Evolutionary conservation across 345 rosid genomes (phyloP), one percentile per base, ranked within the genome.

Genomic region (Pseudoturritis turrita): DNA sequence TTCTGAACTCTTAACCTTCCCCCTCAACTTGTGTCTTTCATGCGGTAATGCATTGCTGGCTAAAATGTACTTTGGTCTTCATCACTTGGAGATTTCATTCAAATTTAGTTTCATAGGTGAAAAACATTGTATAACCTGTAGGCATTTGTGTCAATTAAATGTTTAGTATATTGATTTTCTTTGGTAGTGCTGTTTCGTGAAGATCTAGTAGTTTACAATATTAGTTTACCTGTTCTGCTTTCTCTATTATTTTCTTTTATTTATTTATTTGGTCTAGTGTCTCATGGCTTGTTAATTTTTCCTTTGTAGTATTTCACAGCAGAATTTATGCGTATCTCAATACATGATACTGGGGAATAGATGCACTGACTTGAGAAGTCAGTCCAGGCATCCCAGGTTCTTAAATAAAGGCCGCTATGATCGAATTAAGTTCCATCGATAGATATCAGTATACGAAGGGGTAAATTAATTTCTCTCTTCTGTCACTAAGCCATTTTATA

Each of bases 261-360:
- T 61, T 31, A 18, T 41, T 23, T 44, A 37, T 36, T 36, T 39
- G 53, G 51, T 76, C 71, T 69, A 36, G 6, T 47, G 52, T 60
- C 49, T 68, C 14, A 74, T 85, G 72, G 73, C 79, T 81, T 63
- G 46, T 75, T 77, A 47, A 56, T 53, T 73, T 69, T 77, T 50
- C 70, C 79, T 65, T 82, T 84, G 81, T 81, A 95, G 98, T 81
- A 82, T 92, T 68, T 95, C 79, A 88, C 94, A 9, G 80, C 92
- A 70, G 99, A 95, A 69, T 95, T 95, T 81, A 79, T 95, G 94
- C 96, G 82, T 65, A 89, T 89, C 82, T 86, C 97, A 59, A 83
- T 91, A 78, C 87, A 88, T 75, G 86, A 86, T 75, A 76, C 84
- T 68, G 96, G 93, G 74, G 85, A 55, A 71, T 73, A 39, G 96